phyloP scores from a whole-genome alignment of 805 yeast species.

The Kluyveromyces siamensis region DNA sequence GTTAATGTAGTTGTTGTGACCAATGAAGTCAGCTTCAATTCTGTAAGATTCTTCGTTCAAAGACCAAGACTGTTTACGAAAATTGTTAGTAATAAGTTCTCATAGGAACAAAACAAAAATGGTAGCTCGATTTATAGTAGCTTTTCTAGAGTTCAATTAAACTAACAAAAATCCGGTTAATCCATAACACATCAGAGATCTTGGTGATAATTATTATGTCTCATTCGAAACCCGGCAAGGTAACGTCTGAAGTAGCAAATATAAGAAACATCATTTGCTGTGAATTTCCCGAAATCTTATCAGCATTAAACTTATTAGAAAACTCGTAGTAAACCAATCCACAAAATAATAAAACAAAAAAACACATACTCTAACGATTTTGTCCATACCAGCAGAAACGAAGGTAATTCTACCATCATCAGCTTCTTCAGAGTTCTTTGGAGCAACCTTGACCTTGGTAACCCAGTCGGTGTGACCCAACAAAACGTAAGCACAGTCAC shows the following conservation, averaged over 20 bases:
- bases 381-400: constrained; percentile 98
- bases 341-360: constrained; percentile 9
- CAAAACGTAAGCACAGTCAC: constrained; percentile 92
- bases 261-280: constrained; percentile 64
- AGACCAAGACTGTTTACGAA: constrained; percentile 79
- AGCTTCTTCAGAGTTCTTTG: constrained; percentile 31
- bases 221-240: constrained; percentile 66
- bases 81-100: constrained; percentile 36
- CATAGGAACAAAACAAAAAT: neutral
- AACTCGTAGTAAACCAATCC: neutral
- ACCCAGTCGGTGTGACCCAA: constrained; percentile 99
- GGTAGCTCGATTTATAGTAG: neutral
- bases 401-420: constrained; percentile 56
- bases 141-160: neutral
- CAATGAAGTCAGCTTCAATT: constrained; percentile 91
- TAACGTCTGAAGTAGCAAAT: constrained; percentile 99
- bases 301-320: neutral
- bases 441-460: constrained; percentile 95
- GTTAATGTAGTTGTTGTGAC: constrained; percentile 99
- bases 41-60: constrained; percentile 54
- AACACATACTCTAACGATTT: constrained; percentile 98
- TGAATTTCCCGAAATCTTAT: neutral
- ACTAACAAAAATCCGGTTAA: constrained; percentile 1
- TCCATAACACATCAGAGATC: constrained; percentile 74
- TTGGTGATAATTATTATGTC: constrained; percentile 92